These are phyloP conservation scores for Rhizopogon sp. DNA, from an alignment of 768 basidiomycete genomes.

Conservation along the genomic window DNA sequence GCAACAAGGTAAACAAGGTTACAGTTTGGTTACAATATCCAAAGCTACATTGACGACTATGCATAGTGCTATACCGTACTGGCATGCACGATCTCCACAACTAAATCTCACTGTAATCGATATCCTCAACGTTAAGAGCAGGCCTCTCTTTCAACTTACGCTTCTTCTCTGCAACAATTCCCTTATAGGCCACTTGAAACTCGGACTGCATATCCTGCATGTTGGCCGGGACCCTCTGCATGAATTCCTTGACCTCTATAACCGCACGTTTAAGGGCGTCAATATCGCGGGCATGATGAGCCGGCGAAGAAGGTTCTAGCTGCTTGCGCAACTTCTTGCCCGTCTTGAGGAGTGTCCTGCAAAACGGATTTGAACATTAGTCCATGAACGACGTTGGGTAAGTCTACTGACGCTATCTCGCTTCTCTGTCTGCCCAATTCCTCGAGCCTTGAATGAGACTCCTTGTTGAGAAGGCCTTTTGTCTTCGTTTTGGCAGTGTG, in stretches of 20 bases:
- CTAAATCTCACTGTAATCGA: slow-evolving; percentile 2
- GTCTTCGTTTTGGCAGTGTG: slow-evolving; percentile 24
- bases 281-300: slow-evolving; percentile 19
- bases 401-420: slow-evolving; percentile 26
- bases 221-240: too few relatives aligned
- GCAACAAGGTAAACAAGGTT: too few relatives aligned
- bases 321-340: slow-evolving; percentile 22
- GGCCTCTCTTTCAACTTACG: slow-evolving; percentile 14
- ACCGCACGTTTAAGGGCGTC: too few relatives aligned
- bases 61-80: not conserved
- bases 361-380: not conserved
- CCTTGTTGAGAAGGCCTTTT: slow-evolving; percentile 24
- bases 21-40: too few relatives aligned
- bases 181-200: too few relatives aligned
- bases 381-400: not conserved
- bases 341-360: slow-evolving; percentile 24
- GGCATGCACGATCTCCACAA: not conserved
- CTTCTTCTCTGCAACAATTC: not conserved
- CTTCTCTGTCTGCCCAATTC: slow-evolving; percentile 22
- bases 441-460: slow-evolving; percentile 32
- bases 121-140: slow-evolving; percentile 20
- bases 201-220: too few relatives aligned
- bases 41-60: not conserved
- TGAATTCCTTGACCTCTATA: too few relatives aligned
- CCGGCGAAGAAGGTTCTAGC: slow-evolving; percentile 24